Base-by-base conservation (phyloP, 148 eudicot species). In the Fagopyrum homotropicum region DNA sequence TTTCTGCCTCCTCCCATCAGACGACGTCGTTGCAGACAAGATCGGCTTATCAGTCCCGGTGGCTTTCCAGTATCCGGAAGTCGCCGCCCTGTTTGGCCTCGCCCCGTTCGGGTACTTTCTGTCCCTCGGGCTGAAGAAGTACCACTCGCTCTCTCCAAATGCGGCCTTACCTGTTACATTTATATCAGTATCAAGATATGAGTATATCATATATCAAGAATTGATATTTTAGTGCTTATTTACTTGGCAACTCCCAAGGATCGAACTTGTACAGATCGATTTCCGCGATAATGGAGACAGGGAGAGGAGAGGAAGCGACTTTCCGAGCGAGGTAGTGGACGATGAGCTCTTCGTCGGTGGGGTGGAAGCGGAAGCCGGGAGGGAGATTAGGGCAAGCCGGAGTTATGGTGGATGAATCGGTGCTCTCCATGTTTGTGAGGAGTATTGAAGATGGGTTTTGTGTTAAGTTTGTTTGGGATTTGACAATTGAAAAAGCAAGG, bases 21-120 rank as follows among this genome's bases (percentile, higher is more conserved):
- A 73, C 50, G 60, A 40, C 17, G 63, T 40, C 29, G 29, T 29
- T 26, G 46, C 6, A 7, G 76, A 51, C 61, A 82, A 35, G 10
- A 89, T 84, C 0, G 92, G 90, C 80, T 86, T 89, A 69, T 89
- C 90, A 0, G 89, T 86, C 4, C 92, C 92, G 0, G 92, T 89
- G 0, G 92, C 92, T 63, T 89, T 89, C 92, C 92, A 89, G 56
- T 89, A 89, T 7, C 92, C 92, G 9, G 89, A 86, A 1, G 89
- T 85, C n/a, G 92, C 92, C 5, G 88, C 88, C 64, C 92, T 81
- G 69, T 89, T 89, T 3, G 92, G 92, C 72, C 92, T 72, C 8
- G 85, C 89, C 17, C 92, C 90, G 48, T 89, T 89, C 2, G 92
- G 89, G 83, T 89, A 89, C 82, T 86, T 89, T 7, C 89, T 64